Percentiles rank a stretch among this genome's conserved stretches.
Evolutionary conservation across 495 filamentous ascomycete genomes (phyloP).

Genomic region (Penicillium bialowiezense): DNA sequence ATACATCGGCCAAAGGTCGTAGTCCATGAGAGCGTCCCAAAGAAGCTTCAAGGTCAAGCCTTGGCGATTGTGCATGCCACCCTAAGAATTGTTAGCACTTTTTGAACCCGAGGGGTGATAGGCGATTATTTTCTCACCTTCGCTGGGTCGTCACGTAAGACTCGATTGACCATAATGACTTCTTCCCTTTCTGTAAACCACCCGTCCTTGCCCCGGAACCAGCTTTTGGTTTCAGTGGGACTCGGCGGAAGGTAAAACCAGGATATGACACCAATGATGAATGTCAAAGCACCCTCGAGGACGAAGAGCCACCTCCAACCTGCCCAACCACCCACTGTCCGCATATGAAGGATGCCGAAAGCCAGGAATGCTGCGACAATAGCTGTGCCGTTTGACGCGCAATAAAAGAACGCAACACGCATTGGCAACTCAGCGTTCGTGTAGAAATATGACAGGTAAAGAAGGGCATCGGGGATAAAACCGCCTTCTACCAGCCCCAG

Average conservation of each 20-base stretch:
- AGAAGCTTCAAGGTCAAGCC: slow-evolving; percentile 50
- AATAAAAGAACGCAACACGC: slow-evolving; percentile 59
- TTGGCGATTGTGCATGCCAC: slow-evolving; percentile 53
- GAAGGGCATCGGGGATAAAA: slow-evolving; percentile 25
- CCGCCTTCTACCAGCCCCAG: slow-evolving; percentile 20
- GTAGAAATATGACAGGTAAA: slow-evolving; percentile 66
- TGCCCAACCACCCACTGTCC: slow-evolving; percentile 45
- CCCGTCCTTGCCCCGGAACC: slow-evolving; percentile 54
- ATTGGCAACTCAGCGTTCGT: slow-evolving; percentile 57
- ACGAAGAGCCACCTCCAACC: slow-evolving; percentile 65
- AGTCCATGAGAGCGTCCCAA: slow-evolving; percentile 56
- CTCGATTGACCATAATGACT: slow-evolving; percentile 67
- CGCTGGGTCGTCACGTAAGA: slow-evolving; percentile 67
- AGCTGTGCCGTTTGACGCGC: slow-evolving; percentile 52
- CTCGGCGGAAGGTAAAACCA: slow-evolving; percentile 53
- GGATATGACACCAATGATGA: slow-evolving; percentile 52
- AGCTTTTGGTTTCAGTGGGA: slow-evolving; percentile 54
- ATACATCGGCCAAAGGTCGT: slow-evolving; percentile 67
- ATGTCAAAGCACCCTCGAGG: slow-evolving; percentile 40
- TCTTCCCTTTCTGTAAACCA: slow-evolving; percentile 66
- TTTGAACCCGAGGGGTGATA: not conserved
- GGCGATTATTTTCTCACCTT: slow-evolving; percentile 51
- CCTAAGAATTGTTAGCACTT: not conserved
- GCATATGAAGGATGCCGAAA: slow-evolving; percentile 59
- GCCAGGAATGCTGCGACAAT: slow-evolving; percentile 60